phyloP scores from a whole-genome alignment of 75 land plant genomes.

The Selaginella moellendorffii region DNA sequence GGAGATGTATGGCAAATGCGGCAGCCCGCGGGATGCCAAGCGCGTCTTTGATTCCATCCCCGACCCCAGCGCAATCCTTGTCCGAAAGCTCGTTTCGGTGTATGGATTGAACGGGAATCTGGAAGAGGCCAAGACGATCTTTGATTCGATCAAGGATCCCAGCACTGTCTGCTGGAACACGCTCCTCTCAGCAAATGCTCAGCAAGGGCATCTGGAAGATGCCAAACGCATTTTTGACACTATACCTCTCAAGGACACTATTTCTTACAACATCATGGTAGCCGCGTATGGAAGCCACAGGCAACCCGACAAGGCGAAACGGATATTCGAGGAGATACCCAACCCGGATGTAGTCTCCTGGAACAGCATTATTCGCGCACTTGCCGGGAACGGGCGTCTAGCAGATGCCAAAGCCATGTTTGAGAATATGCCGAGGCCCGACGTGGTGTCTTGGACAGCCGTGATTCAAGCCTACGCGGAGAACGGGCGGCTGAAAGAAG shows the following conservation, averaged over 20 bases:
- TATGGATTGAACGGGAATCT: not conserved
- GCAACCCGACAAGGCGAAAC: not conserved
- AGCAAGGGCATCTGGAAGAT: not conserved
- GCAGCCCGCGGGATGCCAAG: not conserved
- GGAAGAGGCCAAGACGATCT: constrained; percentile 3
- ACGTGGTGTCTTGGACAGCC: constrained; percentile 1
- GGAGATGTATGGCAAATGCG: not conserved
- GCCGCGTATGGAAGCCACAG: constrained; percentile 1
- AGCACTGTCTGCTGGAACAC: not conserved
- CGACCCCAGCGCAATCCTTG: not conserved
- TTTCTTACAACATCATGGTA: not conserved
- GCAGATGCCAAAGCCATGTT: not conserved
- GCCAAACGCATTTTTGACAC: not conserved
- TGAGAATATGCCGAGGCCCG: not conserved
- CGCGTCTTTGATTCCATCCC: not conserved
- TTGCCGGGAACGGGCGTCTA: not conserved
- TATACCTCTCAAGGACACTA: not conserved
- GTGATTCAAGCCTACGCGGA: not conserved
- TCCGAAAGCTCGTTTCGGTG: not conserved
- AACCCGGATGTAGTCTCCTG: not conserved
- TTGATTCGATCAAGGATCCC: not conserved
- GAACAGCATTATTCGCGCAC: constrained; percentile 1
- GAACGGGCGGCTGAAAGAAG: constrained; percentile 2
- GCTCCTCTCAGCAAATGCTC: not conserved
- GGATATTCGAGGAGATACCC: not conserved